These are phyloP conservation scores for Purpureocillium takamizusanense DNA, from an alignment of 2,329 filamentous ascomycete genomes.

Conservation along the genomic window DNA sequence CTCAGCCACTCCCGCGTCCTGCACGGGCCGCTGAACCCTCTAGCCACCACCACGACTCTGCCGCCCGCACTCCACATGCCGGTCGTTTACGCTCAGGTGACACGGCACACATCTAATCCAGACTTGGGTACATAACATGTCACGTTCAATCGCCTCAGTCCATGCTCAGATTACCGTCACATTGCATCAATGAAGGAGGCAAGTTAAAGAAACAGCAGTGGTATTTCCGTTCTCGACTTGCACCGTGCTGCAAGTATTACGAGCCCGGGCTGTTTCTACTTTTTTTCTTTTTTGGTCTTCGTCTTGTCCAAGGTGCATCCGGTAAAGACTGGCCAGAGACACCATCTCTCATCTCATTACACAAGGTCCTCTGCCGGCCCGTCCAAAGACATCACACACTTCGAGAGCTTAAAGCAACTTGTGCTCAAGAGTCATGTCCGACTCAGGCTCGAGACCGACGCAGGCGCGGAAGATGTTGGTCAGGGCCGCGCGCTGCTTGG, in stretches of 20 bases:
- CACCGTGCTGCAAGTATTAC: too few relatives aligned
- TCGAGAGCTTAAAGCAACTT: conserved; percentile 65
- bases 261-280: conserved; percentile 10
- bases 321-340: conserved; percentile 8
- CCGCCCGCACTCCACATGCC: not conserved
- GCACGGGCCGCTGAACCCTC: not conserved
- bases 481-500: conserved; percentile 88
- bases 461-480: conserved; percentile 99
- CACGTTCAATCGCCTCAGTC: too few relatives aligned
- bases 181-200: too few relatives aligned
- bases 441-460: conserved; percentile 92
- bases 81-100: not conserved
- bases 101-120: too few relatives aligned
- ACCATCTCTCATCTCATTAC: conserved; percentile 1
- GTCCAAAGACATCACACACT: not conserved
- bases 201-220: conserved; percentile 1
- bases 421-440: conserved; percentile 98
- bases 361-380: not conserved
- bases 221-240: conserved; percentile 1
- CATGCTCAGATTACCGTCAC: too few relatives aligned
- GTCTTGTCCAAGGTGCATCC: not conserved
- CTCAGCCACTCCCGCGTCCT: not conserved
- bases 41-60: not conserved
- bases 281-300: conserved; percentile 6
- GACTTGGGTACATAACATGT: too few relatives aligned